Evolutionary conservation across 257 asterid species (phyloP), one percentile per base, ranked within the genome.

Genomic region (Solanum pinnatisectum): DNA sequence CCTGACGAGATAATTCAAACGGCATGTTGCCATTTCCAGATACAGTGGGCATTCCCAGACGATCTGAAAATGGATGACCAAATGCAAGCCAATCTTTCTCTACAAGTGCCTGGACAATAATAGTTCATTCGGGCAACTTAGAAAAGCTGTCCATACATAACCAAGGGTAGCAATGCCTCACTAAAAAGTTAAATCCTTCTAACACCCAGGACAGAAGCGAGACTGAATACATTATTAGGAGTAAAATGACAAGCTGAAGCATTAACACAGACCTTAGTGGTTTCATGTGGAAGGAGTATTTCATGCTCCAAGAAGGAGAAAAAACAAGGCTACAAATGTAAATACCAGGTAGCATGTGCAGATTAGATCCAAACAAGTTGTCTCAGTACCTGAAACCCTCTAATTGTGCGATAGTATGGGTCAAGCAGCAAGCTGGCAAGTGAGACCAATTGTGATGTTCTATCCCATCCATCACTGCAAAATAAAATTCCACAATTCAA

Each of bases 31-130:
- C 95, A 89, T 92, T 93, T 90, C 95, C 99, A 87, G 96, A 91
- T 85, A 93, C 88, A 85, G 95, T 92, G 85, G 99, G 98, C 86
- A 93, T 87, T 85, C 99, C 99, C 67, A 90, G 86, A 89, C 99
- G 99, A 90, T 96, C 99, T 59, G 99, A 94, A 92, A 97, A 97
- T 78, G 99, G 99, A 94, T 97, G 99, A 88, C 99, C 99, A 94
- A 97, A 97, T 65, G 99, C 98, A 87, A 97, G 96, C 99, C 99
- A 97, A 89, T 97, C 99, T 88, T 97, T 97, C 90, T 97, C 99
- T 81, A 97, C 90, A 84, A 97, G 98, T 35, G 96, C 99, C 99
- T 96, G 93, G 74, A 90, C 60, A 68, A 52, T 78, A 88, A 88
- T 72, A 88, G 87, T 77, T 81, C 65, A 88, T 44, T 87, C 76